Percentiles rank a stretch among this genome's conserved stretches.
Evolutionary conservation across 2,329 filamentous ascomycete species (phyloP).

Genomic region (Cladosporium austrohemisphaericum): DNA sequence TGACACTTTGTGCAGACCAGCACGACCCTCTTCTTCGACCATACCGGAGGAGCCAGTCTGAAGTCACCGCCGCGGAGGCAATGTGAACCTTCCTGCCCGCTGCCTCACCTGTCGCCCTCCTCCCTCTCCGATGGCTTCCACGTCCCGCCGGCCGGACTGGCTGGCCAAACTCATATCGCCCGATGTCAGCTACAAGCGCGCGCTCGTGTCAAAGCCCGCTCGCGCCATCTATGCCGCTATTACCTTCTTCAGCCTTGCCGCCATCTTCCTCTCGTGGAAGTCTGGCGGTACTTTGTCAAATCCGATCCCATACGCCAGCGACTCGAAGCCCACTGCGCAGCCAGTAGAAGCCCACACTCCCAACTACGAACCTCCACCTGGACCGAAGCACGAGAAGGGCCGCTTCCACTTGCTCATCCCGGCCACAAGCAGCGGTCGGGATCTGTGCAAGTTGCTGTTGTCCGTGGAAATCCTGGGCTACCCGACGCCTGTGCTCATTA

Average conservation of each 20-base stretch:
- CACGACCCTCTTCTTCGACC: neutral
- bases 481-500: slow-evolving; percentile 54
- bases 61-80: neutral
- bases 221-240: slow-evolving; percentile 10
- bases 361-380: slow-evolving; percentile 4
- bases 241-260: slow-evolving; percentile 3
- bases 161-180: slow-evolving; percentile 5
- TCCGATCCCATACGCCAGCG: slow-evolving; percentile 8
- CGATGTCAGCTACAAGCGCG: slow-evolving; percentile 12
- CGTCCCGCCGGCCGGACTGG: slow-evolving; percentile 10
- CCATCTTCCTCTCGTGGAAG: slow-evolving; percentile 10
- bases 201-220: slow-evolving; percentile 9
- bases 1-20: slow-evolving; percentile 1
- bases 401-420: slow-evolving; percentile 55
- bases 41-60: too few species aligned
- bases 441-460: slow-evolving; percentile 56
- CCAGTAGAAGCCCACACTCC: neutral
- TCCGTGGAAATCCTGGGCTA: slow-evolving; percentile 58
- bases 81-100: neutral
- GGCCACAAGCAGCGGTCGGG: slow-evolving; percentile 43
- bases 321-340: neutral
- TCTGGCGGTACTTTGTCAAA: slow-evolving; percentile 7
- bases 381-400: slow-evolving; percentile 17
- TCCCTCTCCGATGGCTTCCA: slow-evolving; percentile 1
- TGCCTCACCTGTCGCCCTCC: neutral